These are phyloP conservation scores for Pyricularia sp. DNA, from an alignment of 2,329 filamentous ascomycete species.

Conservation along the genomic window DNA sequence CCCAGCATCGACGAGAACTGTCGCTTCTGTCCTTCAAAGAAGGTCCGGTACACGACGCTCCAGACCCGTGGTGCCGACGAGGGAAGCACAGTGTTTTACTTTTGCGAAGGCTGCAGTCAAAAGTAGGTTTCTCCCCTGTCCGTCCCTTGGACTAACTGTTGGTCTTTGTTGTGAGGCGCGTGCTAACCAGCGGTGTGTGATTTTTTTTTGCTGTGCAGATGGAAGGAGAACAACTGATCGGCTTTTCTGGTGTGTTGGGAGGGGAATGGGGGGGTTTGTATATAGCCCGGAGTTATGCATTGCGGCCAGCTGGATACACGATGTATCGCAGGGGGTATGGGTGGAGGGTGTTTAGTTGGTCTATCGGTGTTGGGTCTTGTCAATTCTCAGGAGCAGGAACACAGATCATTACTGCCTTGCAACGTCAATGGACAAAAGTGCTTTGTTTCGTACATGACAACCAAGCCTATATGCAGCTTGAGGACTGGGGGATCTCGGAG, in stretches of 20 bases:
- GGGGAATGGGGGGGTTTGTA: no score
- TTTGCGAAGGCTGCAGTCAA: background rate
- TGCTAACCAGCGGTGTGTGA: background rate
- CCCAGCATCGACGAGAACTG: slow-evolving; percentile 1
- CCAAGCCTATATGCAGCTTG: no score
- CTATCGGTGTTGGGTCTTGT: background rate
- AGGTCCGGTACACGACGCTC: slow-evolving; percentile 2
- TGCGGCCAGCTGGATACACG: no score
- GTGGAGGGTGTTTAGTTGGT: background rate
- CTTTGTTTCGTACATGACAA: no score
- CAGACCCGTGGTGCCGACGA: slow-evolving; percentile 3
- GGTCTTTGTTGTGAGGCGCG: no score
- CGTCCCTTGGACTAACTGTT: no score
- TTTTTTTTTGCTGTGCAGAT: background rate
- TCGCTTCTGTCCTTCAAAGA: background rate
- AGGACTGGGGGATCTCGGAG: no score
- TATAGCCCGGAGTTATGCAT: no score
- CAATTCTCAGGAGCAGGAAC: background rate
- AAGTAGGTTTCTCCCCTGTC: background rate
- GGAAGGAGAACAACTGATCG: background rate
- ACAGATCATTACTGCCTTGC: background rate
- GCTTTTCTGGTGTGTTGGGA: background rate
- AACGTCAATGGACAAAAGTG: background rate
- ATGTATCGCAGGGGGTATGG: no score
- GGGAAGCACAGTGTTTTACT: slow-evolving; percentile 2